phyloP scores from a whole-genome alignment of 192 early-diverging fungal genomes.

The Linnemannia zychae region DNA sequence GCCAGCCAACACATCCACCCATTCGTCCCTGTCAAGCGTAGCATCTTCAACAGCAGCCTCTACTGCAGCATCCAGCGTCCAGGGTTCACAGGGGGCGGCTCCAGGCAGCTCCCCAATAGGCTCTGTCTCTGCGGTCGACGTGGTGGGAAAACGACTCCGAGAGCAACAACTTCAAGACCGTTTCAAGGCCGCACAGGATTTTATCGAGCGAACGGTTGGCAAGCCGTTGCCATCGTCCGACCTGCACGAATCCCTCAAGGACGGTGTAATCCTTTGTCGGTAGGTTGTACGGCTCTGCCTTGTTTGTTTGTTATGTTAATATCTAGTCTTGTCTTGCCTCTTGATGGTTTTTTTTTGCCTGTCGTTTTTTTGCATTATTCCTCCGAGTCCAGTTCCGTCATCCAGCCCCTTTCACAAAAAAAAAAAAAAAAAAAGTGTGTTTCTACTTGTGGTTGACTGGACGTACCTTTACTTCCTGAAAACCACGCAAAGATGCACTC shows the following conservation, averaged over 20 bases:
- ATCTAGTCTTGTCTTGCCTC: slow-evolving; percentile 24
- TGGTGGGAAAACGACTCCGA: slow-evolving; percentile 59
- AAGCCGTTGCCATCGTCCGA: slow-evolving; percentile 67
- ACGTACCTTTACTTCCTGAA: neutral
- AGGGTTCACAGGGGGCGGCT: neutral
- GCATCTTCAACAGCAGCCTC: neutral
- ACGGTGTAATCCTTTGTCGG: slow-evolving; percentile 86
- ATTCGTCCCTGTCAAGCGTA: slow-evolving; percentile 2
- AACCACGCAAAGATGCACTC: neutral
- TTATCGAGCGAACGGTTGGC: slow-evolving; percentile 73
- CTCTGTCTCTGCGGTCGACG: slow-evolving; percentile 30
- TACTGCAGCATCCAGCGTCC: neutral
- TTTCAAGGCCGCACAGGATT: slow-evolving; percentile 71
- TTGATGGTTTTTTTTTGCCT: slow-evolving; percentile 1
- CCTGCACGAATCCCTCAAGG: slow-evolving; percentile 73
- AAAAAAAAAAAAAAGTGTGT: neutral
- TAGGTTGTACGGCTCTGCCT: slow-evolving; percentile 29
- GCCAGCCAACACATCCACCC: slow-evolving; percentile 2
- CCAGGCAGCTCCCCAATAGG: slow-evolving; percentile 6
- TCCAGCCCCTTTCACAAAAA: slow-evolving; percentile 4
- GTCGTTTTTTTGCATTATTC: slow-evolving; percentile 5
- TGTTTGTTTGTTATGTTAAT: neutral
- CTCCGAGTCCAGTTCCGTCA: slow-evolving; percentile 2
- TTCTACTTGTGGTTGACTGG: neutral
- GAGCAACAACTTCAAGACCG: slow-evolving; percentile 72